Percentiles rank a stretch among this genome's conserved stretches.
phyloP scores from a whole-genome alignment of 1,284 basidiomycete genomes.

The Fomitiporia mediterranea region DNA sequence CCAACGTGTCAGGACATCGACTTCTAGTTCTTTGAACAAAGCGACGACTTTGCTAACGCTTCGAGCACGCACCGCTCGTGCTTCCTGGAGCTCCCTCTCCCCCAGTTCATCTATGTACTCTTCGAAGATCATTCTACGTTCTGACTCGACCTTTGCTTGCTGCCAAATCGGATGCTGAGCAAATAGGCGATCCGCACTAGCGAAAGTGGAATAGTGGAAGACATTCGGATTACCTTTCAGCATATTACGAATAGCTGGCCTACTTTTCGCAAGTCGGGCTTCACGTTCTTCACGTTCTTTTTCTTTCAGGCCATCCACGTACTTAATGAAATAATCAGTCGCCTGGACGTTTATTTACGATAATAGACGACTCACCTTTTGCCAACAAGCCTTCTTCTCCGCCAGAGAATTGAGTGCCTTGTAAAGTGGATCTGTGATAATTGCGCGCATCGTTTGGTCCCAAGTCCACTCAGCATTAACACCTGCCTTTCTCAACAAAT shows the following conservation, averaged over 20 bases:
- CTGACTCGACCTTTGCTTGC: constrained; percentile 76
- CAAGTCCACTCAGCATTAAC: constrained; percentile 93
- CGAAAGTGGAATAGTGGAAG: constrained; percentile 84
- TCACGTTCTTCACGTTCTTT: constrained; percentile 80
- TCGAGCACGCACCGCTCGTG: constrained; percentile 64
- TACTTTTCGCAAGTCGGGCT: constrained; percentile 72
- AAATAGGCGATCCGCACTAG: constrained; percentile 80
- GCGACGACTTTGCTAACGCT: constrained; percentile 75
- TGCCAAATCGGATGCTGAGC: constrained; percentile 85
- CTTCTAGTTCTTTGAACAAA: constrained; percentile 77
- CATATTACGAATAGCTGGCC: constrained; percentile 80
- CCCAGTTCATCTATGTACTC: constrained; percentile 85
- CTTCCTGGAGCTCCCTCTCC: constrained; percentile 82
- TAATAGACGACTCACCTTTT: constrained; percentile 59
- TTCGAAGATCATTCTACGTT: constrained; percentile 81
- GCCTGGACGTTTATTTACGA: not conserved
- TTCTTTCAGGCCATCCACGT: constrained; percentile 56
- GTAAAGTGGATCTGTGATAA: constrained; percentile 97
- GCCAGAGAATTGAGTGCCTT: constrained; percentile 91
- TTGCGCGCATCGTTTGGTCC: constrained; percentile 97
- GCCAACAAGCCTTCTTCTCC: constrained; percentile 91
- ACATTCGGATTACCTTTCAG: constrained; percentile 80
- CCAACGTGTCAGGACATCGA: constrained; percentile 89
- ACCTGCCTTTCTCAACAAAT: constrained; percentile 82
- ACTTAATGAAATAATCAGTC: constrained; percentile 42